Conservation (phyloP, 2,329 filamentous ascomycete genomes). For the Teratosphaeria zuluensis region DNA sequence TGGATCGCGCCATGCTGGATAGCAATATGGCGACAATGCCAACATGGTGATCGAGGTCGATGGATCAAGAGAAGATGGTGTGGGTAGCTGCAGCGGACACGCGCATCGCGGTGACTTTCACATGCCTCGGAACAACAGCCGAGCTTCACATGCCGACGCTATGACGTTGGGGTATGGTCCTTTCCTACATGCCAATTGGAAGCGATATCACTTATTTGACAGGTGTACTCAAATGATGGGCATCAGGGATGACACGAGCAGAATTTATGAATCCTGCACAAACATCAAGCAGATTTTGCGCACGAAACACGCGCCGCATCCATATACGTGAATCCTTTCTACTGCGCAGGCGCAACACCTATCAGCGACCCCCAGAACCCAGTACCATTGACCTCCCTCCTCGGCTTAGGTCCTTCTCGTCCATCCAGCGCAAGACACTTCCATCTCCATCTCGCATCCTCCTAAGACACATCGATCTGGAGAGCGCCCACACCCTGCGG, state of each 20-base stretch:
- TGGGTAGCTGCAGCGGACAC: neutral
- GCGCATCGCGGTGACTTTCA: neutral
- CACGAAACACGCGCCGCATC: no score
- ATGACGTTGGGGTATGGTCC: neutral
- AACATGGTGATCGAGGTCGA: neutral
- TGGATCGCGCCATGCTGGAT: neutral
- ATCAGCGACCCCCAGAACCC: neutral
- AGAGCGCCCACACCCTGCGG: constrained; percentile 11
- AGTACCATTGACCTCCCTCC: neutral
- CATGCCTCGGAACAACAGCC: neutral
- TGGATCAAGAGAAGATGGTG: neutral
- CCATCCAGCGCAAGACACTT: neutral
- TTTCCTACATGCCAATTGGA: no score
- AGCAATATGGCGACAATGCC: neutral
- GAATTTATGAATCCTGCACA: no score
- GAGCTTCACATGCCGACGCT: neutral
- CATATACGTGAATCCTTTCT: neutral
- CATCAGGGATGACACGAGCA: no score
- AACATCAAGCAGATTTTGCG: no score
- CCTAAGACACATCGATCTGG: constrained; percentile 4
- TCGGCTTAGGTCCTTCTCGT: neutral
- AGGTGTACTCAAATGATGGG: no score
- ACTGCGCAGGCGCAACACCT: neutral
- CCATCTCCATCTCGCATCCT: constrained; percentile 2
- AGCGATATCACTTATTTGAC: no score